Evolutionary conservation across 441 rosid species (phyloP), one percentile per base, ranked within the genome.

Genomic region (Aleurites moluccanus): DNA sequence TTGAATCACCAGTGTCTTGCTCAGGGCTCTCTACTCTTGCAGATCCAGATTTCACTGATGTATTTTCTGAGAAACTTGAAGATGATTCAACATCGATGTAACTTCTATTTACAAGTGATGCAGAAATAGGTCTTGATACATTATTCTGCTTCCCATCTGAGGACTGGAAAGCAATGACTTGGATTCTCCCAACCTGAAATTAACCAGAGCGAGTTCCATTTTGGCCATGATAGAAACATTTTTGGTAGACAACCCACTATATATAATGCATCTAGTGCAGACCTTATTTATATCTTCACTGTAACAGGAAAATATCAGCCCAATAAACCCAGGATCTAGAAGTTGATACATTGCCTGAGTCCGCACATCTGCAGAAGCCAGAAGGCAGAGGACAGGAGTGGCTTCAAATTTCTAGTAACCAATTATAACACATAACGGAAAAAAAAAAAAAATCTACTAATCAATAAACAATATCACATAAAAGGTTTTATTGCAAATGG

Each of bases 311-410:
- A 91, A 91, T 73, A 93, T 93, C 70, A 95, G 86, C 38, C 99
- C 99, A 79, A 95, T 87, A 79, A 95, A 95, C n/a, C 99, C 99
- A 73, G 99, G 84, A 85, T 95, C 98, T 53, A 95, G 87, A 73
- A 95, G 95, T 83, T 95, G 99, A 85, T 91, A 95, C 98, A 95
- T 95, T 61, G 94, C 97, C 84, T 95, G 99, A 67, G 99, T 93
- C 71, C 98, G 87, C 77, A 95, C 98, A 89, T 93, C 99, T 95
- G 90, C 82, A 83, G 72, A 77, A 59, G 71, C 14, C 81, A 83
- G 72, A 78, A 59, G 66, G 27, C 53, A 73, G 45, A 53, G 21
- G 28, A 10, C 64, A 67, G 67, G 70, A 53, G 66, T 62, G 10
- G 50, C 6, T 69, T 68, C 56, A 53, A 77, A 35, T 27, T 60